These are phyloP conservation scores for Podospora comata DNA, from an alignment of 495 filamentous ascomycete genomes.

Conservation along the genomic window DNA sequence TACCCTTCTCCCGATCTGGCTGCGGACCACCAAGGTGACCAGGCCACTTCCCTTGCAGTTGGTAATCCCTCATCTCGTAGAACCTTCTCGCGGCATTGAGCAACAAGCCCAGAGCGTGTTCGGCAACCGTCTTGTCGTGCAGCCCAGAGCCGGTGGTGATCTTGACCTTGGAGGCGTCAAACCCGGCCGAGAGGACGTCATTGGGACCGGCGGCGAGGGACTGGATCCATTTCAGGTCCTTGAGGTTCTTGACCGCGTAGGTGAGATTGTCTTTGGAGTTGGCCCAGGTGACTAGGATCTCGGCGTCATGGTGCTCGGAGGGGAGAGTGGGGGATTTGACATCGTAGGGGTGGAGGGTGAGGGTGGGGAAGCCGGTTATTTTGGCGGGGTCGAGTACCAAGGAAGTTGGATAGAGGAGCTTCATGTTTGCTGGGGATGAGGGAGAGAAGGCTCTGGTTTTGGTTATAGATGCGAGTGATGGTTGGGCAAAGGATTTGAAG, in stretches of 20 bases:
- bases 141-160: conserved; percentile 58
- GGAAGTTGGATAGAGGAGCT: conserved; percentile 61
- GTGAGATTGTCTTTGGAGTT: conserved; percentile 52
- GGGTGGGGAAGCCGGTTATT: conserved; percentile 51
- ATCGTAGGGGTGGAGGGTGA: conserved; percentile 53
- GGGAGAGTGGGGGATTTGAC: conserved; percentile 51
- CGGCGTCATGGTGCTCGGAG: conserved; percentile 50
- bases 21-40: conserved; percentile 56
- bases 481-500: neutral
- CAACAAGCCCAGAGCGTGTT: conserved; percentile 54
- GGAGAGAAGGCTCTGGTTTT: neutral
- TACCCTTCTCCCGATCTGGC: conserved; percentile 44
- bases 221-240: conserved; percentile 58
- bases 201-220: conserved; percentile 60
- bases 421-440: conserved; percentile 39
- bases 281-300: conserved; percentile 55
- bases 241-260: conserved; percentile 48
- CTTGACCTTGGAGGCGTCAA: conserved; percentile 41
- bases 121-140: conserved; percentile 59
- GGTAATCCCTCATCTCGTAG: conserved; percentile 57
- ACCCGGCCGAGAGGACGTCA: conserved; percentile 57
- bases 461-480: neutral
- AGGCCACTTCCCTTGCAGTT: conserved; percentile 53
- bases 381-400: conserved; percentile 47
- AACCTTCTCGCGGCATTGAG: conserved; percentile 51